Conservation (phyloP, 2,329 filamentous ascomycete species). For the Verticillium klebahnii region DNA sequence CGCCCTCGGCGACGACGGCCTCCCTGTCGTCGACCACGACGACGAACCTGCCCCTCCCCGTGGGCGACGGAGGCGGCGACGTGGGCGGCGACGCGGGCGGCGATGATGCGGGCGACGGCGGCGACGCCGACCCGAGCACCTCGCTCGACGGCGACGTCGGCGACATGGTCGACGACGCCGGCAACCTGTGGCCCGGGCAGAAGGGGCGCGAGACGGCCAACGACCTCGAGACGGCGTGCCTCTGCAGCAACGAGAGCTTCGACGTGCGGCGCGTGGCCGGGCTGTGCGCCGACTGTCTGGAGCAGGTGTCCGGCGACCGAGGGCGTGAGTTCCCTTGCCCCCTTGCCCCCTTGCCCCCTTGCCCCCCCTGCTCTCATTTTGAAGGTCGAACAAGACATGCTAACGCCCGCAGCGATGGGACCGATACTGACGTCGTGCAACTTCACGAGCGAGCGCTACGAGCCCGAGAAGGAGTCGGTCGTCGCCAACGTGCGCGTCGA, state of each 20-base stretch:
- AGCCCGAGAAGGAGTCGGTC: slow-evolving; percentile 21
- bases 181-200: slow-evolving; percentile 8
- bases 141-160: slow-evolving; percentile 9
- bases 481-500: slow-evolving; percentile 28
- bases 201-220: slow-evolving; percentile 11
- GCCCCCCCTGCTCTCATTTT: neutral
- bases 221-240: slow-evolving; percentile 27
- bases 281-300: slow-evolving; percentile 33
- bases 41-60: neutral
- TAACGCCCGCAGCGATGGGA: slow-evolving; percentile 24
- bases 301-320: slow-evolving; percentile 16
- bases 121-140: neutral
- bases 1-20: neutral
- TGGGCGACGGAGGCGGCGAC: slow-evolving; percentile 1
- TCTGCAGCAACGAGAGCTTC: slow-evolving; percentile 34
- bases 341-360: neutral
- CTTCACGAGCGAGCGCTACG: slow-evolving; percentile 24
- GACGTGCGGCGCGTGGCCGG: slow-evolving; percentile 31
- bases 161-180: slow-evolving; percentile 13
- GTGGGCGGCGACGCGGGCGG: neutral
- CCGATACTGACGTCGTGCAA: slow-evolving; percentile 30
- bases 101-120: slow-evolving; percentile 1
- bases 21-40: neutral
- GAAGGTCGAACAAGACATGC: neutral
- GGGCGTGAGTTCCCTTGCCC: neutral